A percentile compares a stretch with the other conserved stretches of the same genome.
Evolutionary conservation across 805 yeast genomes (phyloP).

Genomic region (Sugiyamaella marilandica): DNA sequence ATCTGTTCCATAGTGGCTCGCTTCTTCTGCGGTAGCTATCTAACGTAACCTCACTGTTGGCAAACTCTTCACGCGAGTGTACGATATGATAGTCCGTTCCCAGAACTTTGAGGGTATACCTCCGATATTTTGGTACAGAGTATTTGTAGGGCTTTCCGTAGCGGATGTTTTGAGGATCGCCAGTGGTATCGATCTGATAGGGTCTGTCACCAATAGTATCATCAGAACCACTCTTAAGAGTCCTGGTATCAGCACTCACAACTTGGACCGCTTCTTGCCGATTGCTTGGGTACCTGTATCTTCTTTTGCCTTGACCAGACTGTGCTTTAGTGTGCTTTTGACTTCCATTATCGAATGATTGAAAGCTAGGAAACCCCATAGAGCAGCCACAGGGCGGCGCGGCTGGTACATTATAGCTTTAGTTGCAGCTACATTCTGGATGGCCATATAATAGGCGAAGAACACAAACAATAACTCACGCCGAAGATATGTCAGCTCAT

Average conservation of each 20-base stretch:
- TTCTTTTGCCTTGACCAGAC: not conserved
- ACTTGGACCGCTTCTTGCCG: no score
- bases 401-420: no score
- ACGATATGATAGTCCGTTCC: not conserved
- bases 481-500: no score
- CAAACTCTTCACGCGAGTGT: not conserved
- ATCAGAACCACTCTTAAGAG: not conserved
- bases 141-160: constrained; percentile 10
- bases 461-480: no score
- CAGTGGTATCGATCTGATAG: constrained; percentile 3
- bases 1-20: not conserved
- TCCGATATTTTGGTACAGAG: constrained; percentile 8
- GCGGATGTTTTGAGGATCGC: constrained; percentile 7
- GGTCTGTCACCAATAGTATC: not conserved
- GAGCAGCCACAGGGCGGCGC: not conserved
- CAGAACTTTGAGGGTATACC: constrained; percentile 4
- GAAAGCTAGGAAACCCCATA: not conserved
- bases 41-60: not conserved
- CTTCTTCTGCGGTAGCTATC: not conserved
- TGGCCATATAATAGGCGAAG: no score
- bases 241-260: not conserved
- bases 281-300: not conserved
- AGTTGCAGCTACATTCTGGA: no score
- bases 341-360: not conserved
- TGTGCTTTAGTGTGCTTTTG: not conserved